Evolutionary conservation across 768 basidiomycete genomes (phyloP), one percentile per base, ranked within the genome.

Genomic region (Podaxis mareebaensis): DNA sequence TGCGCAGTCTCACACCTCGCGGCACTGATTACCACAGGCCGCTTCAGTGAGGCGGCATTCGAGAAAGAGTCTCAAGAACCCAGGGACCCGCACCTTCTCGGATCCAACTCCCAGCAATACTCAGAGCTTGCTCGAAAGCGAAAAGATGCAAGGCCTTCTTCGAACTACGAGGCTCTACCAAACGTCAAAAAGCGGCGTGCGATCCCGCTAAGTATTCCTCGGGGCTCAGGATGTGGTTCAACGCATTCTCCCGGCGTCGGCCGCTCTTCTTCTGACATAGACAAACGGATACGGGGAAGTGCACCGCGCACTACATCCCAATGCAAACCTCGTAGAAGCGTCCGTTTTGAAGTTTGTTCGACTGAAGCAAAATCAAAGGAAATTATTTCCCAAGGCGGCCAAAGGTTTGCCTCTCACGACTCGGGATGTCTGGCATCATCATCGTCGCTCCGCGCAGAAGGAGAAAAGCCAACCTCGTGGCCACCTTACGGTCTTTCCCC

Each of bases 341-440:
- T 62, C 20, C 61, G 44, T 33, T 62, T 62, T 38, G 39, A 54
- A 30, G 42, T 36, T 5, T 48, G n/a, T 48, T 54, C 42, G 42
- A 44, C 51, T 17, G 30, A 30, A 52, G 28, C 15, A 6, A 26
- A 22, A n/a, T 38, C 58, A 38, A 46, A n/a, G 28, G 44, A 2
- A 20, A 46, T 46, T 20, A 46, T 46, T 46, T 46, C 17, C 44
- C 44, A 17, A 46, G 44, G 20, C 33, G 8, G 33, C 8, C 33
- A 33, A 33, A 10, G 8, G n/a, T 28, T 30, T 49, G 26, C 24
- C 28, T 48, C 26, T 17, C n/a, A 49, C 42, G 42, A 48, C n/a
- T n/a, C 28, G 8, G 5, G 22, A 20, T 13, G 10, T 33, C 10
- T 22, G 33, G 20, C 10, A 17, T 24, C 49, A 24, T 12, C 13